Conservation (phyloP, 139 green algal species). For the Pleodorina starrii region DNA sequence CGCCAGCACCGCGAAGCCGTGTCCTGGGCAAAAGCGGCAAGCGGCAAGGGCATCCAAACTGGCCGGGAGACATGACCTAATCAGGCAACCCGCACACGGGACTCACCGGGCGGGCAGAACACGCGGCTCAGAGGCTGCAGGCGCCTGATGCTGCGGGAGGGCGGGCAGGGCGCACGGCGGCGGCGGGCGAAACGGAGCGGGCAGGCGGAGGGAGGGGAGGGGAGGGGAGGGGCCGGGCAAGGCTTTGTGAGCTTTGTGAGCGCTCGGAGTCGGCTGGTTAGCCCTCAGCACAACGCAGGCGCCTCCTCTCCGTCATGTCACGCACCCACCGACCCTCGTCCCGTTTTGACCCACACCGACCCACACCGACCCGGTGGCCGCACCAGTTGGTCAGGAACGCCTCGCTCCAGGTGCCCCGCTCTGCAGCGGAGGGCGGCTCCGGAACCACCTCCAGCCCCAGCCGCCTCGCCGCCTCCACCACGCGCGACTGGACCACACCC, state of each 20-base stretch:
- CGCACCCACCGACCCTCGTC: neutral
- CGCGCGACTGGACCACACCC: conserved; percentile 46
- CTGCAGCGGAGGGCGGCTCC: conserved; percentile 6
- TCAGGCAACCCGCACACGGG: neutral
- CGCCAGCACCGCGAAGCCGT: neutral
- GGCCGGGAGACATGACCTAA: neutral
- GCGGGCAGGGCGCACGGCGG: neutral
- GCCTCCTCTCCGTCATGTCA: neutral
- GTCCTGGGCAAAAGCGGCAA: no score
- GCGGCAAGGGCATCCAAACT: neutral
- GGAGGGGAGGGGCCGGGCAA: neutral
- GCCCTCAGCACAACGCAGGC: neutral
- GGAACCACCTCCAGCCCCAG: conserved; percentile 50
- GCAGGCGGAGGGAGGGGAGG: neutral
- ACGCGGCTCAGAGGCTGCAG: conserved; percentile 31
- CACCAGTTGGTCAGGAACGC: conserved; percentile 72
- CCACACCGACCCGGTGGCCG: neutral
- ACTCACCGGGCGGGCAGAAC: conserved; percentile 25
- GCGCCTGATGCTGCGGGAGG: conserved; percentile 3
- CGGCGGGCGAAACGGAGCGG: neutral
- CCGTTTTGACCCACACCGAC: neutral
- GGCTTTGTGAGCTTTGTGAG: neutral
- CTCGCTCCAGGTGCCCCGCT: conserved; percentile 58
- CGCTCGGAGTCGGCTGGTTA: neutral
- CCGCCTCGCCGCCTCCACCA: conserved; percentile 54